Base-by-base conservation (phyloP, 2,329 filamentous ascomycete genomes). In the Cryphonectria carpinicola region DNA sequence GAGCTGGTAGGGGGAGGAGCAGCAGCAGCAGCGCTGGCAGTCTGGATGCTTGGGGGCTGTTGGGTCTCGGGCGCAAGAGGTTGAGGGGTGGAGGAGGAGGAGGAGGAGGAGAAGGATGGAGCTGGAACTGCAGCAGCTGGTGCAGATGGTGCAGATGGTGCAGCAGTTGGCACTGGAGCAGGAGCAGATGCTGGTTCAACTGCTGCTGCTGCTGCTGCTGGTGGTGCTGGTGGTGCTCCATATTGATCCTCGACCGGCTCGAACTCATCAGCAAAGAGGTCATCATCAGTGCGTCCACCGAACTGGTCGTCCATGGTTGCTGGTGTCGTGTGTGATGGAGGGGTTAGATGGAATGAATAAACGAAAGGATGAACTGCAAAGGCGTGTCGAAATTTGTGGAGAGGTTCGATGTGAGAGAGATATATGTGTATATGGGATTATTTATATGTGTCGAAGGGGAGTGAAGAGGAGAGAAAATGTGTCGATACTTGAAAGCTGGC, bases 231-330 rank as follows among this genome's bases (percentile, higher is more conserved):
- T 28, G 65, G 71, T 37, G 75, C 72, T 11, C 74, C 75, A 43
- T 74, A 65, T 41, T 54, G 32, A 2, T 67, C 71, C 8, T 74
- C 79, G 66, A 88, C 83, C 10, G 87, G 87, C 77, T 89, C 88
- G 71, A 89, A 88, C 75, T 90, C 88, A 74, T 90, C 88, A 72
- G 86, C 85, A 76, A 90, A 90, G 71, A 90, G 83, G 76, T 89
- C 88, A 74, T 90, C 88, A 76, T 90, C 88, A 62, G 88, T 89
- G 28, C 88, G 83, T 64, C 87, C 87, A 71, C 85, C 84, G 74
- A 89, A 89, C 76, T 89, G 87, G 74, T 89, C 87, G 32, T 89
- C 87, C 87, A 89, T 89, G 73, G n/a, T 65, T 58, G 65, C 66
- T 63, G n/a, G 22, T 43, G 46, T n/a, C n/a, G 46, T 10, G n/a